Evolutionary conservation across 331 rosid species (phyloP), one percentile per base, ranked within the genome.

Genomic region (Pyrus hybrid): DNA sequence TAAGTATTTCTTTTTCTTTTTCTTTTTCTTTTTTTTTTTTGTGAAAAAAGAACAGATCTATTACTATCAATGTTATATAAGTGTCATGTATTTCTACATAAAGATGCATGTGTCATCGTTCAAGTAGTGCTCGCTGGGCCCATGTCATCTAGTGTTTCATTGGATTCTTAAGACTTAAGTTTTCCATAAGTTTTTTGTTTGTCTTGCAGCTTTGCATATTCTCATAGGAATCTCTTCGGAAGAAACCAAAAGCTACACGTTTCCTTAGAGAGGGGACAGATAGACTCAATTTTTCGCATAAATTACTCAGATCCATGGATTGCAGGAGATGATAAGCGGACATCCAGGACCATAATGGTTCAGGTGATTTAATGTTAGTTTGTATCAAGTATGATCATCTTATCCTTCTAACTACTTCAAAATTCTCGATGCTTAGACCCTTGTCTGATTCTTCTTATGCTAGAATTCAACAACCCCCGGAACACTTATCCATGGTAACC

Each of bases 391-490:
- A 68, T 56, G 37, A 53, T 30, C 80, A 62, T 80, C 63, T 64
- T n/a, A 20, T 8, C 71, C 45, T 63, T 63, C 18, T 61, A 37
- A 43, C 37, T 18, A 21, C 70, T 26, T 61, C 61, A 47, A 35
- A 70, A 63, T 67, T 62, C 47, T 54, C 22, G 22, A 74, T 70
- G n/a, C 30, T 79, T 37, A 65, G 57, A 83, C 53, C 20, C 68
- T 73, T 74, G 72, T n/a, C 25, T 57, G 70, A 35, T 72, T 47
- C 54, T 53, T 84, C 68, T 82, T 74, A 54, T 74, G 57, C 78
- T 77, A 95, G 99, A 95, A 92, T 83, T 92, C 99, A 80, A 89
- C 88, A 80, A 91, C 98, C n/a, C 98, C 99, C 7, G 99, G 99
- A 67, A 92, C 99, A 73, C 88, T 95, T 68, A 96, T 95, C 80